Evolutionary conservation across 768 basidiomycete genomes (phyloP).

Genomic region (Trametes cubensis): DNA sequence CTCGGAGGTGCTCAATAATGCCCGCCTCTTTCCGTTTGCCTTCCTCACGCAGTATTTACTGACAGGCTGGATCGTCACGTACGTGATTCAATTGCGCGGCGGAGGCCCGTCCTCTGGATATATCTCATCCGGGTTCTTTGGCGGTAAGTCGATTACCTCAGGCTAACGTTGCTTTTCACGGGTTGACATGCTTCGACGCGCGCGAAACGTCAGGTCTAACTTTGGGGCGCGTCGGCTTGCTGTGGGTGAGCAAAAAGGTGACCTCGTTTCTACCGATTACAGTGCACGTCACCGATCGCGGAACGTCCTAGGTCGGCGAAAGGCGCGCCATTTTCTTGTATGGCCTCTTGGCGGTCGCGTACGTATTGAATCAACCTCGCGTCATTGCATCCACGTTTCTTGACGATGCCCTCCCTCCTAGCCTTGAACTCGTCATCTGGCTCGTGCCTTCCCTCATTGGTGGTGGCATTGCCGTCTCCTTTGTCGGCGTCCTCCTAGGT

Average conservation of each 20-base stretch:
- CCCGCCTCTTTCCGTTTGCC: not conserved
- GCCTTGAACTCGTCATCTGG: slow-evolving; percentile 62
- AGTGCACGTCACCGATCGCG: not conserved
- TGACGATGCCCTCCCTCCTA: slow-evolving; percentile 33
- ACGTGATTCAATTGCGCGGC: slow-evolving; percentile 45
- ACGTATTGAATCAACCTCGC: slow-evolving; percentile 12
- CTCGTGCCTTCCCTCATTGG: slow-evolving; percentile 54
- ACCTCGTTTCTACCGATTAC: not conserved
- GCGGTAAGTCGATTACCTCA: slow-evolving; percentile 30
- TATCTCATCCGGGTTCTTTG: slow-evolving; percentile 53
- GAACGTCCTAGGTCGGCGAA: slow-evolving; percentile 38
- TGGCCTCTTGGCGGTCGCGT: slow-evolving; percentile 41
- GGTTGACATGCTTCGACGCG: not conserved
- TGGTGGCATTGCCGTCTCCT: slow-evolving; percentile 53
- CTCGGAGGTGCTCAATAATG: slow-evolving; percentile 41
- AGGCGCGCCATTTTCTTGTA: slow-evolving; percentile 42
- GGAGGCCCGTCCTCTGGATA: slow-evolving; percentile 53
- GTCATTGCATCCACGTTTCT: not conserved
- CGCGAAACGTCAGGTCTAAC: slow-evolving; percentile 42
- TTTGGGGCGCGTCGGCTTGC: slow-evolving; percentile 52
- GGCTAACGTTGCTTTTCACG: not conserved
- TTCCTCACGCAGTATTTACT: not conserved
- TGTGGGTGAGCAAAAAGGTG: slow-evolving; percentile 52
- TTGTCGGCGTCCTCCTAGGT: slow-evolving; percentile 56
- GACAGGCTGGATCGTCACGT: slow-evolving; percentile 59